phyloP scores from a whole-genome alignment of 352 stramenopile species.

The Blastocystis sp. region DNA sequence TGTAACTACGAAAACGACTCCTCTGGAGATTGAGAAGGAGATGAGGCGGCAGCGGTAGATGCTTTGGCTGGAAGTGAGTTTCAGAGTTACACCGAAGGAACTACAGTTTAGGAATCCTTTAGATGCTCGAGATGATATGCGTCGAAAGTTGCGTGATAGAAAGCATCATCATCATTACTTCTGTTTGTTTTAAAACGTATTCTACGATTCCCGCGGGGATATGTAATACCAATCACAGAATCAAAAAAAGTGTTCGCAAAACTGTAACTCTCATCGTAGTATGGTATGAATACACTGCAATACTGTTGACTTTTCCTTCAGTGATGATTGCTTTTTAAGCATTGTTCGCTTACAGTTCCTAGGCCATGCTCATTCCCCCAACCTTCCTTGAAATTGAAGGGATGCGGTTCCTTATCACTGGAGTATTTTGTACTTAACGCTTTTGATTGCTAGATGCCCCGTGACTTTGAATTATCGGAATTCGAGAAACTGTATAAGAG shows the following conservation, averaged over 20 bases:
- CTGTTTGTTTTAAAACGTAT: neutral
- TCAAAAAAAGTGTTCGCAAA: neutral
- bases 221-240: neutral
- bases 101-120: conserved; percentile 40
- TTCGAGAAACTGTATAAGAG: conserved; percentile 45
- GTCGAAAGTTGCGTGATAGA: neutral
- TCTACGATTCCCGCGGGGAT: neutral
- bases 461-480: conserved; percentile 58
- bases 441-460: conserved; percentile 27
- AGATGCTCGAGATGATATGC: neutral
- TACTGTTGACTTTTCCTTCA: neutral
- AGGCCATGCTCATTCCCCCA: conserved; percentile 54
- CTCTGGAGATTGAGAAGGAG: conserved; percentile 33
- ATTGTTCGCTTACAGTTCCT: neutral
- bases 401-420: conserved; percentile 62
- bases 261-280: neutral
- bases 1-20: conserved; percentile 26
- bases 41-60: neutral
- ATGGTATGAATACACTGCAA: neutral
- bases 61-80: neutral
- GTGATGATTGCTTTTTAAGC: neutral
- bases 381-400: conserved; percentile 58
- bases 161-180: neutral
- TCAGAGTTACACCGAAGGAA: conserved; percentile 54
- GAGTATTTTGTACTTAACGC: neutral